Evolutionary conservation across 2,329 filamentous ascomycete species (phyloP).

Genomic region (Fusarium buharicum): DNA sequence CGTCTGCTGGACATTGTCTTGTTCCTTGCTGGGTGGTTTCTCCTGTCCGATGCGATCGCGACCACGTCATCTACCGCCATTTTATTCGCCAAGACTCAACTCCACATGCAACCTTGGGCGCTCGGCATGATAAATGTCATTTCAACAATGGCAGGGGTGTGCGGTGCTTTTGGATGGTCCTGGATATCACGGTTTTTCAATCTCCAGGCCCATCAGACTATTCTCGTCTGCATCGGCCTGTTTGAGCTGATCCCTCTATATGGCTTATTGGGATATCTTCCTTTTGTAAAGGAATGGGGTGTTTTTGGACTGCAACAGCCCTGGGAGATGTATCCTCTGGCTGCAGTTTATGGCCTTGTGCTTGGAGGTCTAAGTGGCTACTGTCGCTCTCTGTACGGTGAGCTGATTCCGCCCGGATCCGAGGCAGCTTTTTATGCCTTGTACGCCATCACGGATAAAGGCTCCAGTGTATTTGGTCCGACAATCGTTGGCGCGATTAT

Average conservation of each 20-base stretch:
- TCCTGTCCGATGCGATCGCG: constrained; percentile 92
- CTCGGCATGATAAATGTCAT: constrained; percentile 95
- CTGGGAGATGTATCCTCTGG: constrained; percentile 97
- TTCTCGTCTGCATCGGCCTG: constrained; percentile 87
- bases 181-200: constrained; percentile 76
- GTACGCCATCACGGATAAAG: constrained; percentile 98
- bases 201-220: constrained; percentile 84
- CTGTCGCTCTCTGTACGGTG: constrained; percentile 90
- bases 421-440: constrained; percentile 97
- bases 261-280: constrained; percentile 87
- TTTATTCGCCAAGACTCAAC: constrained; percentile 91
- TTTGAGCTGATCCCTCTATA: constrained; percentile 96
- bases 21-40: constrained; percentile 90
- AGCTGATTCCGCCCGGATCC: constrained; percentile 91
- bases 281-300: constrained; percentile 78
- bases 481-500: constrained; percentile 94
- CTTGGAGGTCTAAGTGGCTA: constrained; percentile 93
- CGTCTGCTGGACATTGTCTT: constrained; percentile 77
- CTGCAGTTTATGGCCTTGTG: constrained; percentile 90
- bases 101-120: constrained; percentile 89
- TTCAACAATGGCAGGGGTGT: constrained; percentile 82
- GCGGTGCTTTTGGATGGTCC: constrained; percentile 91
- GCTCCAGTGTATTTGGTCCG: constrained; percentile 91
- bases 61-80: constrained; percentile 95
- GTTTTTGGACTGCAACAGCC: constrained; percentile 88